Evolutionary conservation across 176 grass and related monocot genomes (phyloP), one percentile per base, ranked within the genome.

Genomic region (Carex kokanica): DNA sequence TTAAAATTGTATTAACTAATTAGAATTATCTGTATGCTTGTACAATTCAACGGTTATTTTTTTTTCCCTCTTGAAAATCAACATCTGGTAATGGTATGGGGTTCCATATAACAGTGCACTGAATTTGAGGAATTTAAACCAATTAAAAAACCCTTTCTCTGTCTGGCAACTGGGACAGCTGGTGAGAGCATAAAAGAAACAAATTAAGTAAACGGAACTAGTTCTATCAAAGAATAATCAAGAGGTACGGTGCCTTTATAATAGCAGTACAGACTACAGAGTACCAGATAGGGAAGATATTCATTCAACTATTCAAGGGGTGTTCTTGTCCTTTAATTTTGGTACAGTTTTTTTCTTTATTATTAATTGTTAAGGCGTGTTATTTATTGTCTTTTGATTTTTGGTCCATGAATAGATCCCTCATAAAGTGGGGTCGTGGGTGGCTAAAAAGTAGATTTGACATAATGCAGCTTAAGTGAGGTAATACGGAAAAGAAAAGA

Each of bases 191-290:
- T 57, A 58, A 9, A 34, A 79, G 21, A 55, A 78, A 10, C 53
- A 38, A 79, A n/a, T n/a, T n/a, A n/a, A 58, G 53, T 4, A 36
- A 38, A 61, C n/a, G 40, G 60, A 81, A 81, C 78, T 49, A 21
- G 32, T 81, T 81, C 34, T 7, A 81, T 81, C 56, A 63, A 81
- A 63, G 78, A 81, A 81, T 81, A 64, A 81, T 61, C 55, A 18
- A 81, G 57, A 81, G 55, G 78, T 58, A 81, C 56, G 78, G 16
- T 47, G 23, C 14, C 58, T 81, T 81, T 81, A 20, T n/a, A 64
- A 62, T 64, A 7, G 17, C n/a, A 32, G 51, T 62, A 63, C 78
- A 81, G 78, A 43, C 6, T 73, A 64, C 55, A 81, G 78, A 43
- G 14, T 73, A 64, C 55, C 78, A 81, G 40, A 72, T 45, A 21